These are phyloP conservation scores for Rhizophora apiculata DNA, from an alignment of 345 rosid species.

Conservation along the genomic window DNA sequence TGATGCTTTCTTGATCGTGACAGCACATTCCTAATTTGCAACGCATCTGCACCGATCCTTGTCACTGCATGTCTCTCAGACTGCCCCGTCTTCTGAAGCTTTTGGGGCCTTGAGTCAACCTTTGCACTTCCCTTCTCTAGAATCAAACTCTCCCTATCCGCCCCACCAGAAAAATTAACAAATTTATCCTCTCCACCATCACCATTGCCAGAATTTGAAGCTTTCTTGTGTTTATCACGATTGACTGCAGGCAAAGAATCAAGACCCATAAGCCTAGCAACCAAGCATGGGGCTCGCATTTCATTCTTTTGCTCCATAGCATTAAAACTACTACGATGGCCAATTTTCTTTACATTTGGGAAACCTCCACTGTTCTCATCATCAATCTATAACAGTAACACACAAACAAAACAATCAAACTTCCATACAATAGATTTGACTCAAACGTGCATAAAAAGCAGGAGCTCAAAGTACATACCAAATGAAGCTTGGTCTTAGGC, in stretches of 20 bases:
- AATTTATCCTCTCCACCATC: slow-evolving; percentile 29
- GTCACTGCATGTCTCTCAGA: slow-evolving; percentile 53
- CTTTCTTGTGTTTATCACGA: slow-evolving; percentile 56
- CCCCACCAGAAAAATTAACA: slow-evolving; percentile 11
- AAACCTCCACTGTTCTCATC: slow-evolving; percentile 77
- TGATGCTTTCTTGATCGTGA: slow-evolving; percentile 62
- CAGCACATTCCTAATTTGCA: slow-evolving; percentile 71
- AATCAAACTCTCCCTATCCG: slow-evolving; percentile 29
- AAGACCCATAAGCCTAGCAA: slow-evolving; percentile 96
- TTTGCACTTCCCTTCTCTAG: slow-evolving; percentile 35
- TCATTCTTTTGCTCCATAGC: slow-evolving; percentile 46
- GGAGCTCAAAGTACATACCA: slow-evolving; percentile 34
- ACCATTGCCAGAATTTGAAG: slow-evolving; percentile 23
- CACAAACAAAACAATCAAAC: slow-evolving; percentile 11
- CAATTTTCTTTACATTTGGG: slow-evolving; percentile 49
- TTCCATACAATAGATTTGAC: background rate
- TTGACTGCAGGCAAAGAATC: slow-evolving; percentile 67
- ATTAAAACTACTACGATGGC: slow-evolving; percentile 24
- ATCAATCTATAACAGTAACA: slow-evolving; percentile 50
- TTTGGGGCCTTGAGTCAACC: slow-evolving; percentile 68
- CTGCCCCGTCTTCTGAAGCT: slow-evolving; percentile 70
- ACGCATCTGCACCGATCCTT: slow-evolving; percentile 77
- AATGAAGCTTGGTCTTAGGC: slow-evolving; percentile 69
- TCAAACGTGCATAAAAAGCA: background rate
- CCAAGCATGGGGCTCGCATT: slow-evolving; percentile 70